Base-by-base conservation (phyloP, 805 yeast genomes). In the Komagataella pastoris region DNA sequence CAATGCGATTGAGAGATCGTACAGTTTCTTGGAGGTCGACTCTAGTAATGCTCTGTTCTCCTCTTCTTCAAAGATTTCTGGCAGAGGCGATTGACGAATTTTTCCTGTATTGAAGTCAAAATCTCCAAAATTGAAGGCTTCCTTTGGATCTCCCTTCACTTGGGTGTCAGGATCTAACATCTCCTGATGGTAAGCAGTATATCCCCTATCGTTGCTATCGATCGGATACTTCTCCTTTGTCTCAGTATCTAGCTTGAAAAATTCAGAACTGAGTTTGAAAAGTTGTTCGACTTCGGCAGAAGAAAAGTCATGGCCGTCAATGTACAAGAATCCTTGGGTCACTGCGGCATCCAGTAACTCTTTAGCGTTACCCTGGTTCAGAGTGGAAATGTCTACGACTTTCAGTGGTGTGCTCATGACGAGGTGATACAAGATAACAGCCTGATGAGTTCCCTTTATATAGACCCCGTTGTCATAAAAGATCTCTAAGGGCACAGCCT, bases 81-180 rank as follows among this genome's bases (percentile, higher is more conserved):
- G 93, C 24, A 83, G 63, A 3, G 64, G 64, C 24, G 68, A 66
- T 47, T 65, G 56, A 17, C 61, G 62, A 36, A 68, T 57, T 6
- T 63, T 61, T 47, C 87, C 88, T 7, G 76, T 72, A 23, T 57
- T 53, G 53, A 79, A 72, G 56, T 80, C 65, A 57, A 83, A 69
- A 17, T 67, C 61, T 47, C 83, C 79, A 62, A 85, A 79, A 60
- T 87, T 86, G 67, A 82, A 79, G 1, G 85, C 65, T 53, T 74
- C 79, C 51, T 74, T 74, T 7, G 78, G 78, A 54, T 74, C 79
- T 30, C 79, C 79, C 48, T 56, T 57, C 48, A 58, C 55, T 45
- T 59, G 61, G 45, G 57, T 55, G 17, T 61, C 61, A 3, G 68
- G 65, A 52, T 68, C 72, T 8, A 67, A 59, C 58, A 70, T 78